phyloP scores from a whole-genome alignment of 2,329 filamentous ascomycete genomes.

The Zasmidium cellare region DNA sequence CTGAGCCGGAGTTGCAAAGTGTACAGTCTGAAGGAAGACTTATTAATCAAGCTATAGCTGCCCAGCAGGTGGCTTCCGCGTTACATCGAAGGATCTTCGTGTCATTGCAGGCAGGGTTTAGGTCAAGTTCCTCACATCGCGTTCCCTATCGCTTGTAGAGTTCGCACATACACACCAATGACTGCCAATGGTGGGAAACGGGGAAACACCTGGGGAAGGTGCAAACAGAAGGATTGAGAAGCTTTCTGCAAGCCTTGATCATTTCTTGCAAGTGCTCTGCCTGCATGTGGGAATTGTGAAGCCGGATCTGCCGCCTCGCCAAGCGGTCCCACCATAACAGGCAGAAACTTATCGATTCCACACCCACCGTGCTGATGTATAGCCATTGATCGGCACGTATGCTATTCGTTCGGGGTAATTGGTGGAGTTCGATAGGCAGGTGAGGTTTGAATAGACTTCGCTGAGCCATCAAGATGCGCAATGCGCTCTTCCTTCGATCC shows the following conservation, averaged over 20 bases:
- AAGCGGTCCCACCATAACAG: background rate
- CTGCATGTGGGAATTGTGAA: background rate
- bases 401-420: background rate
- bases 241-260: background rate
- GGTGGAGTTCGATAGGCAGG: background rate
- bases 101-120: background rate
- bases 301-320: background rate
- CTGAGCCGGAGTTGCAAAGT: background rate
- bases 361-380: background rate
- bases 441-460: background rate
- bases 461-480: background rate
- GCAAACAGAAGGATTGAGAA: background rate
- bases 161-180: background rate
- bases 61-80: background rate
- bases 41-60: background rate
- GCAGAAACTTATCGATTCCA: background rate
- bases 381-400: background rate
- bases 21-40: background rate
- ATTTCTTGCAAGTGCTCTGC: background rate
- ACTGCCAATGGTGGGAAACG: background rate
- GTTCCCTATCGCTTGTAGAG: background rate
- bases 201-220: background rate
- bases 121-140: background rate
- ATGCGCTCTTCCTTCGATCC: background rate
- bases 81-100: background rate